Percentiles rank a stretch among this genome's conserved stretches.
These are phyloP conservation scores for Penicillium herquei DNA, from an alignment of 495 filamentous ascomycete species.

Conservation along the genomic window DNA sequence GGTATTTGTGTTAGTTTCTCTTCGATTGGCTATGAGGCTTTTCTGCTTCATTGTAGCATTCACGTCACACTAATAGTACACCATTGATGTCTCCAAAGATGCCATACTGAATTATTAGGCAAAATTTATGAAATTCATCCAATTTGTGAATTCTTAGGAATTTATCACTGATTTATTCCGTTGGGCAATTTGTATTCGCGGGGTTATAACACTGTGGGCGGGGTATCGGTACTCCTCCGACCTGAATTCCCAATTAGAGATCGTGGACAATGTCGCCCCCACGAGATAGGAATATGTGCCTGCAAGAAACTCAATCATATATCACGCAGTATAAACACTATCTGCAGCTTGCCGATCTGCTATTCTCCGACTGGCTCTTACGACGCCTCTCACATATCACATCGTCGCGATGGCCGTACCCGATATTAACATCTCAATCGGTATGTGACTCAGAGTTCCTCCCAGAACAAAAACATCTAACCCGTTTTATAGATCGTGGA, in stretches of 20 bases:
- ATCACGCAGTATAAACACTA: too few species aligned
- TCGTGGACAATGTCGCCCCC: neutral
- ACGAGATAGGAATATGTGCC: too few species aligned
- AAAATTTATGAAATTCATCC: neutral
- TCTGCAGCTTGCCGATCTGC: neutral
- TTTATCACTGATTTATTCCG: neutral
- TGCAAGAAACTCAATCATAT: too few species aligned
- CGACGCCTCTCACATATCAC: neutral
- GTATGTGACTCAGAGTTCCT: neutral
- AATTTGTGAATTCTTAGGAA: neutral
- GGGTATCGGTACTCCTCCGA: neutral
- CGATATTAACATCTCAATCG: conserved; percentile 4
- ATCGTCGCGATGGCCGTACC: neutral
- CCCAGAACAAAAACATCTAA: neutral
- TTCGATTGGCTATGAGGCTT: neutral
- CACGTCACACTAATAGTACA: neutral
- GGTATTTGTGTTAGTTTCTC: neutral
- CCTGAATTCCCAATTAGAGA: neutral
- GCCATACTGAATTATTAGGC: neutral
- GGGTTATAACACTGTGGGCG: neutral
- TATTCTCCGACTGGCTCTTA: neutral
- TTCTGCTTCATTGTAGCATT: neutral
- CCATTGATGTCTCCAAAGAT: neutral
- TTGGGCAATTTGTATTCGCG: neutral
- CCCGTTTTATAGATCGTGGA: conserved; percentile 16